Conservation (phyloP, 768 basidiomycete species). For the Pluteus cervinus region DNA sequence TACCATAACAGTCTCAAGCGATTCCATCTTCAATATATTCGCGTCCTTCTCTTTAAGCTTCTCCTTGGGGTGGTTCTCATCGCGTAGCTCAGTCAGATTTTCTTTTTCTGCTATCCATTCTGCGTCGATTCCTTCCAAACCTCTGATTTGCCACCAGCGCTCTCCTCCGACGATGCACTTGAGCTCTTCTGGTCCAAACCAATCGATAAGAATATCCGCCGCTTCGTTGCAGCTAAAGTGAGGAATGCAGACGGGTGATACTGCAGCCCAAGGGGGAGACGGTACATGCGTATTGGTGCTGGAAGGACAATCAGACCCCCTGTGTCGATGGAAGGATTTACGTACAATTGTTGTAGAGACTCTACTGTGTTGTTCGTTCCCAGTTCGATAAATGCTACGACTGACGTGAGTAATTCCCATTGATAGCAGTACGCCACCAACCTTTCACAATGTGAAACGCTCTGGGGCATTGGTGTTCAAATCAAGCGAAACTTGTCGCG, state of each 20-base stretch:
- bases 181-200: conserved; percentile 78
- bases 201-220: conserved; percentile 64
- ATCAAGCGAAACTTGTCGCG: neutral
- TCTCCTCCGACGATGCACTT: conserved; percentile 76
- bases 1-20: conserved; percentile 24
- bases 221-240: conserved; percentile 72
- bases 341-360: conserved; percentile 62
- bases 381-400: conserved; percentile 60
- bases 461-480: conserved; percentile 20
- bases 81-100: conserved; percentile 74
- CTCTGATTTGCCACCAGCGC: conserved; percentile 98
- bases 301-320: no score
- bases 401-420: neutral
- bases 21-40: conserved; percentile 12
- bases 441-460: conserved; percentile 67
- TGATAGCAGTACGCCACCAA: conserved; percentile 5
- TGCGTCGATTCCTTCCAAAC: conserved; percentile 71
- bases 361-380: conserved; percentile 64
- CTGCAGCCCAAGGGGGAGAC: conserved; percentile 81
- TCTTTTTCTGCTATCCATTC: conserved; percentile 87
- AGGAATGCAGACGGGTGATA: conserved; percentile 69
- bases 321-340: no score
- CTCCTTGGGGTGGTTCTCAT: conserved; percentile 50
- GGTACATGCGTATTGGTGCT: conserved; percentile 79
- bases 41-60: conserved; percentile 27